Evolutionary conservation across 73 alveolate species (phyloP).

Genomic region (Symbiodinium natans): DNA sequence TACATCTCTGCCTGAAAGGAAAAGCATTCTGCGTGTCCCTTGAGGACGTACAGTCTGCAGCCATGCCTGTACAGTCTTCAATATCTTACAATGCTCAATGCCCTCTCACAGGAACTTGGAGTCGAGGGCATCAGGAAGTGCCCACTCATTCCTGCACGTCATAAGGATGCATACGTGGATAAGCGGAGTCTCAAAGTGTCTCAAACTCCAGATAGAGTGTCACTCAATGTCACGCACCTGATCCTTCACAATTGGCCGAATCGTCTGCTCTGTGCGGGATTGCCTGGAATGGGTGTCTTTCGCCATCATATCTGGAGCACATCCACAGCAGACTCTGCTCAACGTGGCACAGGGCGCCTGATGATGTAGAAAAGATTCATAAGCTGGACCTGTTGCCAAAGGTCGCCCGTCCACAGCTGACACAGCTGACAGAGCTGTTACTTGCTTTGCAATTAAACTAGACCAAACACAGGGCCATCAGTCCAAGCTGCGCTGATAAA

Average conservation of each 20-base stretch:
- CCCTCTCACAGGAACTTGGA: neutral
- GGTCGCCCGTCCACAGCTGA: neutral
- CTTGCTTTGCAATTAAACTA: neutral
- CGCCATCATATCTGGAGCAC: no score
- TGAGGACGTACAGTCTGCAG: neutral
- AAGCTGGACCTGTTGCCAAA: conserved; percentile 46
- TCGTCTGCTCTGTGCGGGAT: neutral
- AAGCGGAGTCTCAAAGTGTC: neutral
- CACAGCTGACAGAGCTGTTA: neutral
- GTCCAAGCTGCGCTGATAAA: conserved; percentile 45
- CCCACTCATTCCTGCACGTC: neutral
- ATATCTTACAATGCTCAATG: neutral
- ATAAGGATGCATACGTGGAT: no score
- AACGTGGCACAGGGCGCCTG: conserved; percentile 9
- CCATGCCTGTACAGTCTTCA: neutral
- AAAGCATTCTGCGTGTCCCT: neutral
- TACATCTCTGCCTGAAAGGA: neutral
- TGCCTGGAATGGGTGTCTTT: no score
- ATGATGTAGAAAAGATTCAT: conserved; percentile 83
- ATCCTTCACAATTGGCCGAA: neutral
- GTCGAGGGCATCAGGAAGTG: neutral
- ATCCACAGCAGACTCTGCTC: neutral
- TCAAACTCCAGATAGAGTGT: neutral
- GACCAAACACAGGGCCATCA: neutral
- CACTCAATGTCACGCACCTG: neutral